A percentile compares a stretch with the other conserved stretches of the same genome.
Evolutionary conservation across 2,329 filamentous ascomycete species (phyloP).

Genomic region (Myotisia sp.): DNA sequence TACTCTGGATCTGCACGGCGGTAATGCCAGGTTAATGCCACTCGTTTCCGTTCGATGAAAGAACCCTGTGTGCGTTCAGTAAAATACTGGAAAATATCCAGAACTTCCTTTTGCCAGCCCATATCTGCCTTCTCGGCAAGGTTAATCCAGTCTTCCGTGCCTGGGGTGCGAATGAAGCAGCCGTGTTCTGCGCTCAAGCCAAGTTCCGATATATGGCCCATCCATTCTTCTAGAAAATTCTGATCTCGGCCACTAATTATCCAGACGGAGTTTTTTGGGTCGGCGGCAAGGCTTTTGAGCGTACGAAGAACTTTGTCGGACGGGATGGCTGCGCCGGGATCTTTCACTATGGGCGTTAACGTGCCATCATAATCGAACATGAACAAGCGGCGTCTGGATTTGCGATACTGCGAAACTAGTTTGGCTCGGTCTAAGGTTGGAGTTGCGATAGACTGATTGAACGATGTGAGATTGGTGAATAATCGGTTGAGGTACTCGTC

Average conservation of each 20-base stretch:
- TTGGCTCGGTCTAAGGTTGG: slow-evolving; percentile 64
- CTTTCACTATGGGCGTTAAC: slow-evolving; percentile 83
- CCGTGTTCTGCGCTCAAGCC: slow-evolving; percentile 97
- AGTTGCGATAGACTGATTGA: slow-evolving; percentile 60
- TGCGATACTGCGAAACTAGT: slow-evolving; percentile 59
- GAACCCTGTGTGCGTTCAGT: slow-evolving; percentile 77
- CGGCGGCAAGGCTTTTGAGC: slow-evolving; percentile 62
- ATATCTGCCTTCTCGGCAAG: slow-evolving; percentile 76
- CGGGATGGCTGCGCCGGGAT: slow-evolving; percentile 77
- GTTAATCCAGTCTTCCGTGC: slow-evolving; percentile 69
- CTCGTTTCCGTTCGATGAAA: slow-evolving; percentile 87
- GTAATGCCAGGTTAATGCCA: slow-evolving; percentile 95
- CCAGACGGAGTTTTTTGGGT: slow-evolving; percentile 83
- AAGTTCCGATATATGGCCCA: slow-evolving; percentile 77
- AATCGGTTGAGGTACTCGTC: slow-evolving; percentile 64
- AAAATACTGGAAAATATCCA: slow-evolving; percentile 73
- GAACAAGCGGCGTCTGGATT: slow-evolving; percentile 67
- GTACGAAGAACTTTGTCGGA: slow-evolving; percentile 69
- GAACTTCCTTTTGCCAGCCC: slow-evolving; percentile 78
- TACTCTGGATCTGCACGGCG: slow-evolving; percentile 78
- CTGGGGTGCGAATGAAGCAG: slow-evolving; percentile 78
- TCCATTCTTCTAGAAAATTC: slow-evolving; percentile 74
- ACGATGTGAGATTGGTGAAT: slow-evolving; percentile 63
- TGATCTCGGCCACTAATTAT: slow-evolving; percentile 94
- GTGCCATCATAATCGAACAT: slow-evolving; percentile 99